phyloP scores from a whole-genome alignment of 495 filamentous ascomycete genomes.

The Aspergillus ostianus region DNA sequence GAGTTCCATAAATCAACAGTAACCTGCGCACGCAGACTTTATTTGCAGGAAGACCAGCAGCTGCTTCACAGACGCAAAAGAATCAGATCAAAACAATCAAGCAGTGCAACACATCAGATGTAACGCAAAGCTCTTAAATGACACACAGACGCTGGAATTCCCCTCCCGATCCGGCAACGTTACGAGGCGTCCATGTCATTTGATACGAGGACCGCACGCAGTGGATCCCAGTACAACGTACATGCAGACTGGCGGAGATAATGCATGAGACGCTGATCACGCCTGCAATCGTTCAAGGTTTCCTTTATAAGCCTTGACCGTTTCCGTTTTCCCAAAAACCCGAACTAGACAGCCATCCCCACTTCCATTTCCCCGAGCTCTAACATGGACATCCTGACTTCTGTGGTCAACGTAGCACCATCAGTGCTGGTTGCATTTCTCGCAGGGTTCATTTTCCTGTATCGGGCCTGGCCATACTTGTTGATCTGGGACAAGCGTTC shows the following conservation, averaged over 20 bases:
- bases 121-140: not conserved
- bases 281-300: not conserved
- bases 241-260: constrained; percentile 1
- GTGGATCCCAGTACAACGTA: not conserved
- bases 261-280: not conserved
- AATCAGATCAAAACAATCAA: not conserved
- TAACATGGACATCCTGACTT: constrained; percentile 5
- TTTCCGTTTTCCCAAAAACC: not conserved
- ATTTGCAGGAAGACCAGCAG: not conserved
- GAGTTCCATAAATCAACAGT: no score
- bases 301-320: not conserved
- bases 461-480: constrained; percentile 7
- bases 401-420: not conserved
- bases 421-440: constrained; percentile 12
- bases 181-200: constrained; percentile 5
- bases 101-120: not conserved
- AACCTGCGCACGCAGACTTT: no score
- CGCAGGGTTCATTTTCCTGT: constrained; percentile 10
- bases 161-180: constrained; percentile 18
- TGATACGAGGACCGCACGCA: not conserved
- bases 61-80: not conserved
- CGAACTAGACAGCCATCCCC: not conserved
- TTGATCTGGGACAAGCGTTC: not conserved
- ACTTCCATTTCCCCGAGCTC: not conserved
- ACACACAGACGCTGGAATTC: constrained; percentile 11